Evolutionary conservation across 2,329 filamentous ascomycete genomes (phyloP).

Genomic region (Ascosphaera pollenicola): DNA sequence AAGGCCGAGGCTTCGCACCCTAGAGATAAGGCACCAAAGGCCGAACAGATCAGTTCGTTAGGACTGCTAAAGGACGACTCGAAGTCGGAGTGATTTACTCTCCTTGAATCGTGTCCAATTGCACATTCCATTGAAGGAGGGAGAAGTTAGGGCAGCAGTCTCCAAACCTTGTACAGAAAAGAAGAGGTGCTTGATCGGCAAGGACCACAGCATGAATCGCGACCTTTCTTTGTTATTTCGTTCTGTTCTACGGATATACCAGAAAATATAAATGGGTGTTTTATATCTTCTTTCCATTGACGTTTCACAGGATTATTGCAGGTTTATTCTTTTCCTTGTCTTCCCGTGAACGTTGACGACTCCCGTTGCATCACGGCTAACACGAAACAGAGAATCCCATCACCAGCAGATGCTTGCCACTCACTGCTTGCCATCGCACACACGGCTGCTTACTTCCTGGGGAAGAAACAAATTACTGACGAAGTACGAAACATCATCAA

Average conservation of each 20-base stretch:
- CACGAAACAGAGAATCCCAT: no score
- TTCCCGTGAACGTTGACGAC: no score
- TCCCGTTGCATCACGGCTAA: no score
- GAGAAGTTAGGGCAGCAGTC: background rate
- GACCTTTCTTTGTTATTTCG: background rate
- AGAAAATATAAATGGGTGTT: no score
- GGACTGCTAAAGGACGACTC: slow-evolving; percentile 63
- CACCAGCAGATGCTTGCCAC: no score
- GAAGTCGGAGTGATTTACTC: slow-evolving; percentile 11
- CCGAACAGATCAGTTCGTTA: slow-evolving; percentile 69
- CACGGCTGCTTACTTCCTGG: no score
- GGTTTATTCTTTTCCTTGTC: no score
- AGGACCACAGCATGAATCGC: background rate
- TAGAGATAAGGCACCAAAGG: slow-evolving; percentile 59
- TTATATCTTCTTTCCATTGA: no score
- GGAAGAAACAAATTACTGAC: no score
- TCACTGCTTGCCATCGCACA: no score
- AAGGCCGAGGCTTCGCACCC: slow-evolving; percentile 54
- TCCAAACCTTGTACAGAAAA: background rate
- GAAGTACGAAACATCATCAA: no score
- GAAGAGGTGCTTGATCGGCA: background rate
- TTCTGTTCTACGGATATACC: slow-evolving; percentile 8
- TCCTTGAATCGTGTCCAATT: slow-evolving; percentile 5
- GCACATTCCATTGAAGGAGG: slow-evolving; percentile 4
- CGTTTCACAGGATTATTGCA: no score